Conservation (phyloP, 257 asterid species). For the Ilex aquifolium region DNA sequence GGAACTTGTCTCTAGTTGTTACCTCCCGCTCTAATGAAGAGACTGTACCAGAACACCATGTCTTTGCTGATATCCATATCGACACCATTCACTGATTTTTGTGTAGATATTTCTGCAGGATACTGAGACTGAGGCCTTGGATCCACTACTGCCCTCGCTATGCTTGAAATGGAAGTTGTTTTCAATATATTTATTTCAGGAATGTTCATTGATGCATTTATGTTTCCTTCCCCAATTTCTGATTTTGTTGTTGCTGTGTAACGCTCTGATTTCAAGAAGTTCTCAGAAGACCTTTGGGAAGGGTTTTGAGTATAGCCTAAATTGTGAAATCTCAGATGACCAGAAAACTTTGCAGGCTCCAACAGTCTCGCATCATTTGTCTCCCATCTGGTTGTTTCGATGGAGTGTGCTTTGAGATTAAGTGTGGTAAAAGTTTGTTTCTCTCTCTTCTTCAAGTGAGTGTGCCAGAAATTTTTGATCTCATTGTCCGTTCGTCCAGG, state of each 20-base stretch:
- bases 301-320: too few relatives aligned
- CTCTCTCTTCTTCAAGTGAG: conserved; percentile 24
- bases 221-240: too few relatives aligned
- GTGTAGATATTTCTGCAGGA: neutral
- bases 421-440: neutral
- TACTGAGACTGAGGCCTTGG: neutral
- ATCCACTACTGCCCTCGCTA: neutral
- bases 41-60: conserved; percentile 18
- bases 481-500: conserved; percentile 36
- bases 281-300: neutral
- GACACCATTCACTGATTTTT: neutral
- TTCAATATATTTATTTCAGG: conserved; percentile 8
- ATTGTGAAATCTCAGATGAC: neutral
- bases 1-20: neutral
- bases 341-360: neutral
- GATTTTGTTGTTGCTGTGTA: neutral
- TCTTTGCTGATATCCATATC: neutral
- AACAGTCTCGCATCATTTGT: neutral
- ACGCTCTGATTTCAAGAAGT: neutral
- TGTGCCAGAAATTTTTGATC: conserved; percentile 34
- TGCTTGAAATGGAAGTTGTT: conserved; percentile 11
- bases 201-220: too few relatives aligned
- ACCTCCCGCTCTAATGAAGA: conserved; percentile 11
- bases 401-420: neutral
- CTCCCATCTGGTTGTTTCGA: neutral